Conservation (phyloP, 202 grass and related monocot species). For the Cymbopogon flexuosus region DNA sequence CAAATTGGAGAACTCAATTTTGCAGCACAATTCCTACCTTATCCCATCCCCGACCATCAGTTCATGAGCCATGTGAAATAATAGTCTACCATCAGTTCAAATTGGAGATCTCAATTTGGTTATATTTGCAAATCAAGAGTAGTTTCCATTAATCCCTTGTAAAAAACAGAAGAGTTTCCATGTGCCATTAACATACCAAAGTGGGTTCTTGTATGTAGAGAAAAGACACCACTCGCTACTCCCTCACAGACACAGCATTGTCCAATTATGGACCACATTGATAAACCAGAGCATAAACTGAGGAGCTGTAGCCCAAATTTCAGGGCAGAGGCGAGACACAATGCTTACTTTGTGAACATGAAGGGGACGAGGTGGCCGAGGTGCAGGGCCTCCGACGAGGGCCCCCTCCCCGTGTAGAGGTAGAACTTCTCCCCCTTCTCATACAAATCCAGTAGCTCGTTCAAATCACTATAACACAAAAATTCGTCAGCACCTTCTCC, state of each 20-base stretch:
- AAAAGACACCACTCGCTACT: not conserved
- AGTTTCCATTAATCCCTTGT: not conserved
- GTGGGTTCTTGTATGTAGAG: not conserved
- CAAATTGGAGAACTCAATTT: not conserved
- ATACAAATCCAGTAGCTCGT: constrained; percentile 67
- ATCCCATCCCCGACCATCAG: not conserved
- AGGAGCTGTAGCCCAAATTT: not conserved
- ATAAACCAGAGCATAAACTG: not conserved
- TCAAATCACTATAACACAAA: constrained; percentile 60
- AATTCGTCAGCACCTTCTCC: not conserved
- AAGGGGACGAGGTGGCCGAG: constrained; percentile 89
- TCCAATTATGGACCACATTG: not conserved
- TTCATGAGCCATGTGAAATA: not conserved
- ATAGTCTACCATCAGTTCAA: not conserved
- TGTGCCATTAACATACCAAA: not conserved
- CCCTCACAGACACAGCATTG: not conserved
- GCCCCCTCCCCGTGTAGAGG: constrained; percentile 85
- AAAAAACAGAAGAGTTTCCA: not conserved
- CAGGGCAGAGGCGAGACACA: not conserved
- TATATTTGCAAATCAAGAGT: not conserved
- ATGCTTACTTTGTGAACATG: constrained; percentile 92
- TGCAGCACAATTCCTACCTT: not conserved
- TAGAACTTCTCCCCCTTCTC: constrained; percentile 84
- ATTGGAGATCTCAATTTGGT: not conserved
- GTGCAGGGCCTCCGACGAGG: constrained; percentile 86